phyloP scores from a whole-genome alignment of 129 eudicot species.

The Kitagawia praeruptora region DNA sequence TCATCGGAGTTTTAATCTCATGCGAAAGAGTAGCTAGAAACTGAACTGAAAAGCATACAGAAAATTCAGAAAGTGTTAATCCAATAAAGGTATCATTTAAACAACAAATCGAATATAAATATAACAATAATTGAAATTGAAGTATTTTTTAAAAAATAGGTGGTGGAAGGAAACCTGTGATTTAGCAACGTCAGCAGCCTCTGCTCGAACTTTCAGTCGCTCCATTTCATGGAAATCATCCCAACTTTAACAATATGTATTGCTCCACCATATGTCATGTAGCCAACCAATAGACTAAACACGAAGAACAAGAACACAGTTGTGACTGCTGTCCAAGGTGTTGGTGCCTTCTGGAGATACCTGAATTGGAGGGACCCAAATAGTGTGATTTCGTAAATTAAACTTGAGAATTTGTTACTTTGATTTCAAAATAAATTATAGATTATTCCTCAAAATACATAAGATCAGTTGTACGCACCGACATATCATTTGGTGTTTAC shows the following conservation, averaged over 20 bases:
- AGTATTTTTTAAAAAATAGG: too few species aligned
- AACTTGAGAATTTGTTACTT: not conserved
- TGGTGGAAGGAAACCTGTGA: conserved; percentile 43
- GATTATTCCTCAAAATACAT: conserved; percentile 53
- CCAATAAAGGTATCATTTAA: not conserved
- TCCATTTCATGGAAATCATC: conserved; percentile 63
- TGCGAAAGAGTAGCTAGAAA: conserved; percentile 87
- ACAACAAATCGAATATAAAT: not conserved
- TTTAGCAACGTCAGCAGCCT: conserved; percentile 90
- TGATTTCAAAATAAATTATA: not conserved
- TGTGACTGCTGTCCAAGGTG: conserved; percentile 38
- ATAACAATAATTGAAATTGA: not conserved
- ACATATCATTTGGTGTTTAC: conserved; percentile 82
- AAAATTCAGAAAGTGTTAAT: not conserved
- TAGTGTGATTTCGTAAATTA: not conserved
- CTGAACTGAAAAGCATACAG: conserved; percentile 27
- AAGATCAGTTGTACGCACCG: conserved; percentile 29
- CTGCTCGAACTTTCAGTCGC: conserved; percentile 56
- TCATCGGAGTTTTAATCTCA: conserved; percentile 88
- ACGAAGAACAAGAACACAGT: conserved; percentile 35
- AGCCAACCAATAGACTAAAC: conserved; percentile 43
- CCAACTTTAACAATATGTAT: conserved; percentile 54
- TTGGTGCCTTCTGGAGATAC: conserved; percentile 61
- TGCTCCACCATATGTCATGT: conserved; percentile 45
- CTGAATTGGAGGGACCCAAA: conserved; percentile 18